A percentile compares a stretch with the other conserved stretches of the same genome.
phyloP scores from a whole-genome alignment of 805 yeast species.

The Hanseniaspora clermontiae region DNA sequence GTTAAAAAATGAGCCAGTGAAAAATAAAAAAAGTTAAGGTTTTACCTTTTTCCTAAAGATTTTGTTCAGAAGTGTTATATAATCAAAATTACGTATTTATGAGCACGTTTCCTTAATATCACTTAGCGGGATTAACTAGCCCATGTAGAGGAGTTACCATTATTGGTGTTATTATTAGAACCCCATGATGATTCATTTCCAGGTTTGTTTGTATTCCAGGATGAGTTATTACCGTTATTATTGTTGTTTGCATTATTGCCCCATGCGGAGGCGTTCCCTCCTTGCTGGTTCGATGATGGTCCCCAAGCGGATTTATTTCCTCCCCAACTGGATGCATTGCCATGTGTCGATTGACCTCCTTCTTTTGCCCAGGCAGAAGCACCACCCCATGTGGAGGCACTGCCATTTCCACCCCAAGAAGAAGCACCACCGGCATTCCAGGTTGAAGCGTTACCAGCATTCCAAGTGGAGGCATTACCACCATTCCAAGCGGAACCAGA shows the following conservation, averaged over 20 bases:
- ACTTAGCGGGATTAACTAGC: neutral
- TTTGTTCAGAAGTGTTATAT: neutral
- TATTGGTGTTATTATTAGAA: neutral
- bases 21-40: too few relatives aligned
- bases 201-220: constrained; percentile 28
- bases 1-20: too few relatives aligned
- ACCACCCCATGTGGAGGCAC: constrained; percentile 30
- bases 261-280: constrained; percentile 36
- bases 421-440: constrained; percentile 26
- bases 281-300: constrained; percentile 15
- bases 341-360: constrained; percentile 33
- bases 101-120: neutral
- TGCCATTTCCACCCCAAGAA: constrained; percentile 18
- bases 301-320: constrained; percentile 17
- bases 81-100: too few relatives aligned
- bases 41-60: too few relatives aligned
- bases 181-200: constrained; percentile 26
- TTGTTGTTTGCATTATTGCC: constrained; percentile 28
- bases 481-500: constrained; percentile 20
- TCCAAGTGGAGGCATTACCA: constrained; percentile 31
- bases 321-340: constrained; percentile 33
- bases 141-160: constrained; percentile 9
- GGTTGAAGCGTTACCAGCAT: constrained; percentile 37
- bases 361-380: constrained; percentile 39
- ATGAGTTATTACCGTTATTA: constrained; percentile 25